A percentile compares a stretch with the other conserved stretches of the same genome.
These are phyloP conservation scores for Gastrolobium villosum DNA, from an alignment of 306 rosid genomes.

Conservation along the genomic window DNA sequence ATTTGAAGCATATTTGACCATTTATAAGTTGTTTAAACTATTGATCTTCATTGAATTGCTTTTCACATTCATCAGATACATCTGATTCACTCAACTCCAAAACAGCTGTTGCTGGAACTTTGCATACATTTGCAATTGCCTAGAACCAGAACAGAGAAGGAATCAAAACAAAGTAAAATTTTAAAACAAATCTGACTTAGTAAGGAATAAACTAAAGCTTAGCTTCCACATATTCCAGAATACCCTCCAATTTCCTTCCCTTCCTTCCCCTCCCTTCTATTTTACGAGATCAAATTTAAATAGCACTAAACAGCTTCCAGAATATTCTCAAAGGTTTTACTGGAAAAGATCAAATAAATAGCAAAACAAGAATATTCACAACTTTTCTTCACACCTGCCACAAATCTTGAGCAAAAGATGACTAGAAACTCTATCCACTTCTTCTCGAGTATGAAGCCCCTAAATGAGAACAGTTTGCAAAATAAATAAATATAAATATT, in stretches of 20 bases:
- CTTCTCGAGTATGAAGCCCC: conserved; percentile 89
- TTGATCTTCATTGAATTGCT: conserved; percentile 73
- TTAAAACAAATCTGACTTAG: conserved; percentile 36
- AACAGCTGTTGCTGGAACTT: conserved; percentile 70
- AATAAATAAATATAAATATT: conserved; percentile 17
- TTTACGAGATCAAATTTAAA: conserved; percentile 40
- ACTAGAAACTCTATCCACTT: conserved; percentile 84
- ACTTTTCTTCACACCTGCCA: conserved; percentile 33
- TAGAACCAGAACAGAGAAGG: conserved; percentile 60
- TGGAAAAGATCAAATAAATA: conserved; percentile 46
- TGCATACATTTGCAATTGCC: conserved; percentile 90
- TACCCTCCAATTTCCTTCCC: no score
- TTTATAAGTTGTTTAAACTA: conserved; percentile 81
- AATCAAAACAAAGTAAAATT: conserved; percentile 47
- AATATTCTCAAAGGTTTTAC: no score
- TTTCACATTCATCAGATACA: conserved; percentile 67
- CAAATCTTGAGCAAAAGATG: conserved; percentile 79
- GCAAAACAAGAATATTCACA: conserved; percentile 38
- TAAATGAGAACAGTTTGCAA: conserved; percentile 47
- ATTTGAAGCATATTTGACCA: conserved; percentile 83
- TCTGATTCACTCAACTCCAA: conserved; percentile 73
- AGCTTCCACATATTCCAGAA: conserved; percentile 41
- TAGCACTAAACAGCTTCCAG: no score
- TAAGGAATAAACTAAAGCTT: conserved; percentile 36
- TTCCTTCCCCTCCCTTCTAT: no score